phyloP scores from a whole-genome alignment of 768 basidiomycete species.

The Mycena vulgaris region DNA sequence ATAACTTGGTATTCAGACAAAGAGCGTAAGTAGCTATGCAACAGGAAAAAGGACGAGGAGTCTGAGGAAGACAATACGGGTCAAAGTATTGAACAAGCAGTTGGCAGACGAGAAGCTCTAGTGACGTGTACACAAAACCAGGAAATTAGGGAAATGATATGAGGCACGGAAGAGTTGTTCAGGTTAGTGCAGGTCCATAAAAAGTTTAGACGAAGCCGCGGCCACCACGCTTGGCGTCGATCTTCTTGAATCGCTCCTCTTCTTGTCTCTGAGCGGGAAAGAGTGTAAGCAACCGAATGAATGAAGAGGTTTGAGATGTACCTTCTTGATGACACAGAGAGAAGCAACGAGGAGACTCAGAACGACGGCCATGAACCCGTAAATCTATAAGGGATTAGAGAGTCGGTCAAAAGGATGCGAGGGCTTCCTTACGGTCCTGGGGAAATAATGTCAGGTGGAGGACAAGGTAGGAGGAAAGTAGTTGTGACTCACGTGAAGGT shows the following conservation, averaged over 20 bases:
- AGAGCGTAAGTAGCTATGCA: slow-evolving; percentile 37
- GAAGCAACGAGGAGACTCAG: slow-evolving; percentile 83
- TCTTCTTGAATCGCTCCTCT: slow-evolving; percentile 88
- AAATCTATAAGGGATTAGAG: slow-evolving; percentile 60
- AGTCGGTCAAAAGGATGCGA: neutral
- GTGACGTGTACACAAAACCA: slow-evolving; percentile 17
- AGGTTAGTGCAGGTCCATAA: neutral
- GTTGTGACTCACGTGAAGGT: slow-evolving; percentile 82
- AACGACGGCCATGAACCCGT: slow-evolving; percentile 89
- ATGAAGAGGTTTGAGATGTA: slow-evolving; percentile 37
- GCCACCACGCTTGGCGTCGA: slow-evolving; percentile 91
- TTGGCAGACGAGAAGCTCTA: slow-evolving; percentile 18
- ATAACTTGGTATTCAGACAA: slow-evolving; percentile 40
- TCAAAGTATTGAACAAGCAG: slow-evolving; percentile 19
- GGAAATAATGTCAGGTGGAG: slow-evolving; percentile 9
- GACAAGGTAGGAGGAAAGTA: neutral
- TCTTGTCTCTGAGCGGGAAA: slow-evolving; percentile 72
- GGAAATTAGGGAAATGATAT: slow-evolving; percentile 24
- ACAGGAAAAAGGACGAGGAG: slow-evolving; percentile 20
- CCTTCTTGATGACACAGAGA: slow-evolving; percentile 89
- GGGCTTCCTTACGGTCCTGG: slow-evolving; percentile 60
- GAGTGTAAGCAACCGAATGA: neutral
- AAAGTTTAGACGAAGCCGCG: slow-evolving; percentile 81
- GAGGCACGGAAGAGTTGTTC: too few relatives aligned
- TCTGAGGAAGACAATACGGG: slow-evolving; percentile 16